phyloP scores from a whole-genome alignment of 1,139 yeast genomes.

The Nadsonia starkeyi-henricii region DNA sequence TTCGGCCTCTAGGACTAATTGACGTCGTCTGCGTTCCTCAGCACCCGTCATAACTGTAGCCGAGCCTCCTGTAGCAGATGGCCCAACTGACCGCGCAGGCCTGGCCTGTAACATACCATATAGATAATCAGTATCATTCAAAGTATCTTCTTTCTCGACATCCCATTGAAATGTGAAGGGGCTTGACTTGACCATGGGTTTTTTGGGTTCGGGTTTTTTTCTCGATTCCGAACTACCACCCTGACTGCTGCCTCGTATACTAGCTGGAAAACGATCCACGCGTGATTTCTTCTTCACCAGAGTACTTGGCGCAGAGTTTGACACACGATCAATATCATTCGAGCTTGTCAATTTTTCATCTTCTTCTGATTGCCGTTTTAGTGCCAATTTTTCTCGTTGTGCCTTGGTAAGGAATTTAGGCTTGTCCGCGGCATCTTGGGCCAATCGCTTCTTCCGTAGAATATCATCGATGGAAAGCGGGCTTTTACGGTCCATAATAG shows the following conservation, averaged over 20 bases:
- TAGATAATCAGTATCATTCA: neutral
- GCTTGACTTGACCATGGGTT: constrained; percentile 6
- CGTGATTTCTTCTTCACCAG: neutral
- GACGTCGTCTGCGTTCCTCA: constrained; percentile 25
- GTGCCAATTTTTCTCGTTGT: constrained; percentile 30
- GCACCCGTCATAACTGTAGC: neutral
- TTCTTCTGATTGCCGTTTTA: constrained; percentile 16
- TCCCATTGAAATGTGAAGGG: neutral
- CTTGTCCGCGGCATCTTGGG: constrained; percentile 11
- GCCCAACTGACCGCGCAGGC: neutral
- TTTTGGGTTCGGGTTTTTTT: constrained; percentile 19
- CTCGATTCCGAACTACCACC: neutral
- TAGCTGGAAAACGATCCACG: constrained; percentile 1
- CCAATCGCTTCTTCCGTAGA: neutral
- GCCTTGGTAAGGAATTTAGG: constrained; percentile 38
- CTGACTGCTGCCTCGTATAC: neutral
- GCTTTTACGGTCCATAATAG: too few relatives aligned
- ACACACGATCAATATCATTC: constrained; percentile 8
- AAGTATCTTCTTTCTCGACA: neutral
- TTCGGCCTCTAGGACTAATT: constrained; percentile 17
- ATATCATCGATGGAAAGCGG: neutral
- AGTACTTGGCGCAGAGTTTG: neutral
- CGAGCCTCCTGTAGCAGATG: neutral
- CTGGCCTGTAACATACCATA: neutral
- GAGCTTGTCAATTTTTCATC: neutral